Evolutionary conservation across 345 rosid species (phyloP), one percentile per base, ranked within the genome.

Genomic region (Salix exigua): DNA sequence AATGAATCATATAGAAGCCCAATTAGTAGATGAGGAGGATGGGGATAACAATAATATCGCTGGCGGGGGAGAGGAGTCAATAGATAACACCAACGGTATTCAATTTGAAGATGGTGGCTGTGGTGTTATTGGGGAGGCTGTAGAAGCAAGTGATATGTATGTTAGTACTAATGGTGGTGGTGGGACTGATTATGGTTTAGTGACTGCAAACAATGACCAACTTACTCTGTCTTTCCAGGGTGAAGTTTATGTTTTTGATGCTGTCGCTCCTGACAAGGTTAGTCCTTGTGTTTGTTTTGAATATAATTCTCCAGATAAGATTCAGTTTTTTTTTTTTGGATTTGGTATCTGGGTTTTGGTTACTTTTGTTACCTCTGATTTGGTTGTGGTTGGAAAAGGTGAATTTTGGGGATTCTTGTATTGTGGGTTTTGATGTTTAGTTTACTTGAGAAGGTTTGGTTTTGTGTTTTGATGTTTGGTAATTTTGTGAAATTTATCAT

Each of bases 151-250:
- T 68, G 60, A 28, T 63, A 38, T 79, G 66, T 78, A 70, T 26
- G 71, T 70, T 35, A 51, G 68, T 50, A 17, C 53, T 50, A 50
- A 50, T 50, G 53, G 53, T 50, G 53, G 53, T 12, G 83, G 82
- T 66, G 81, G 40, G 14, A 55, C 78, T 13, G 79, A 75, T 68
- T 76, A 73, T 62, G 6, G 76, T 5, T 30, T 51, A 6, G 72
- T 63, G 76, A 18, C 79, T 46, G 79, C 64, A 60, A 25, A 67
- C 16, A 73, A 78, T 46, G 85, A 83, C 74, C 86, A 87, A 77
- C 85, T 87, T 23, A 82, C 89, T 7, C 84, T 87, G 46, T 80
- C 89, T 28, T 87, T 87, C 76, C 87, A 84, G 73, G 89, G 89
- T 46, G 86, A 87, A 82, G 89, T 87, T 23, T 87, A 80, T 70